phyloP scores from a whole-genome alignment of 768 basidiomycete genomes.

The Leccinum subtestaceum region DNA sequence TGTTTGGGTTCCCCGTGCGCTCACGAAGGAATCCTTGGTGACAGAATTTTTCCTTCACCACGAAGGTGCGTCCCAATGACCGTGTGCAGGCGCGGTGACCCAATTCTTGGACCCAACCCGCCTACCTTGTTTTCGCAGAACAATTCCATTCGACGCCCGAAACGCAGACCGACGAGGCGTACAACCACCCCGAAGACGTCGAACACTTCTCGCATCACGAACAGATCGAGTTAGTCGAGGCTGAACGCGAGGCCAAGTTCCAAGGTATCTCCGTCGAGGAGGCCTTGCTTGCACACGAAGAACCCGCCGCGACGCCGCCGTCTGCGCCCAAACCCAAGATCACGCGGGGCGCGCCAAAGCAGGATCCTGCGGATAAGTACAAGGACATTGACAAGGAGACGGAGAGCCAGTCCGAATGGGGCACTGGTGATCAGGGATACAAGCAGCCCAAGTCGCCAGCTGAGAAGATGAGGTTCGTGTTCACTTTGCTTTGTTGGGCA shows the following conservation, averaged over 20 bases:
- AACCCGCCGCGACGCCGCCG: conserved; percentile 21
- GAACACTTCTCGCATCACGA: conserved; percentile 93
- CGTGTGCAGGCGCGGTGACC: not conserved
- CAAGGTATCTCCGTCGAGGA: conserved; percentile 82
- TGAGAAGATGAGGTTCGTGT: conserved; percentile 69
- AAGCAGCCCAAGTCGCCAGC: conserved; percentile 65
- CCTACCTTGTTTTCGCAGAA: conserved; percentile 44
- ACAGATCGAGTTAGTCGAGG: conserved; percentile 78
- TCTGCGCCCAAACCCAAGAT: conserved; percentile 46
- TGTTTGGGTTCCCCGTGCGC: not conserved
- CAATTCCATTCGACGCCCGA: conserved; percentile 94
- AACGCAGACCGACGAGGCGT: conserved; percentile 94
- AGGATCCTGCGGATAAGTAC: conserved; percentile 64
- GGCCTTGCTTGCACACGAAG: conserved; percentile 53
- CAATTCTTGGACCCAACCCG: not conserved
- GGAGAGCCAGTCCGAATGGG: conserved; percentile 63
- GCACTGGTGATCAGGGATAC: conserved; percentile 67
- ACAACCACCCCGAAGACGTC: conserved; percentile 88
- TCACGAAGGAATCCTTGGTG: not conserved
- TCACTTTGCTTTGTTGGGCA: not conserved
- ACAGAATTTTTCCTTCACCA: conserved; percentile 95
- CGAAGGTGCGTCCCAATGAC: conserved; percentile 62
- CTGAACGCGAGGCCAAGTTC: conserved; percentile 77
- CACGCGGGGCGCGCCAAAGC: conserved; percentile 56
- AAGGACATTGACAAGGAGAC: conserved; percentile 53